Evolutionary conservation across 306 rosid genomes (phyloP), one percentile per base, ranked within the genome.

Genomic region (Aeschynomene evenia): DNA sequence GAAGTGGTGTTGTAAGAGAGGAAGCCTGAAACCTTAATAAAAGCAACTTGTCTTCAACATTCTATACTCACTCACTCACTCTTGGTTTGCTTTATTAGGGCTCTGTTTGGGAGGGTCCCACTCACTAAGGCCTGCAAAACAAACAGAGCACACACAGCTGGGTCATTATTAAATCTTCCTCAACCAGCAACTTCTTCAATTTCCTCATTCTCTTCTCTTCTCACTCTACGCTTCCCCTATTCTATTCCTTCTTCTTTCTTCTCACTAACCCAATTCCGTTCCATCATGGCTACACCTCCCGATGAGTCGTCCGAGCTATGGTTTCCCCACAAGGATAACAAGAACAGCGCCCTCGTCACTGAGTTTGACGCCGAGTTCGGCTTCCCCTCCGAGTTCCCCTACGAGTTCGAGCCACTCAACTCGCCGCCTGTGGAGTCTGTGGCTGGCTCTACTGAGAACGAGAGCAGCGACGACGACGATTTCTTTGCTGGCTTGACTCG

Each of bases 21-120:
- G 80, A 67, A 63, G 86, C 92, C 85, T 76, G 80, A 70, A 88
- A 81, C 98, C 96, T 85, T 86, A 90, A 90, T 88, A 85, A 88
- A 89, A 82, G 84, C 85, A 79, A 67, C 84, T 74, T 83, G 91
- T 89, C 91, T 63, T 84, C 87, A 71, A 83, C 92, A 84, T 83
- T 83, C 92, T 69, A 55, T 78, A 59, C 69, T 31, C 75, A 39
- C 56, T 49, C 66, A 42, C 39, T 46, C 36, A 56, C 51, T 9
- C 22, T 2, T 3, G 5, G 7, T 18, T 31, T 23, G 48, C 11
- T 40, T 26, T 45, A n/a, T 22, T n/a, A 5, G 13, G 54, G 24
- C 1, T 7, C 15, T 33, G 73, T 11, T 83, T n/a, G n/a, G n/a
- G n/a, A n/a, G 78, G 85, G 88, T 43, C 84, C 85, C 79, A 3